Conservation (phyloP, 1,284 basidiomycete genomes). For the Phellopilus nigrolimitatus region DNA sequence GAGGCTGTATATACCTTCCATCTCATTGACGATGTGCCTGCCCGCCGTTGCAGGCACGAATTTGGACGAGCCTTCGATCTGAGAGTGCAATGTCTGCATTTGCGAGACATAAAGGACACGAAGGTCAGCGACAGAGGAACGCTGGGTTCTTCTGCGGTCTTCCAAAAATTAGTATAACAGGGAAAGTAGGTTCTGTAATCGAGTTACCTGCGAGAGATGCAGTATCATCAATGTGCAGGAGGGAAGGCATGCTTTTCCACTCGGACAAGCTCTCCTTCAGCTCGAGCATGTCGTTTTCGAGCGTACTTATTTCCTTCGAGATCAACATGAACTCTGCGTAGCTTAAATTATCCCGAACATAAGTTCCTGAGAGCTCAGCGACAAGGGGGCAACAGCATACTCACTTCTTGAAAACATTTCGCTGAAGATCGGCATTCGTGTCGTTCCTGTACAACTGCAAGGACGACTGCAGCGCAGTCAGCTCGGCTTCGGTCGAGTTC, state of each 20-base stretch:
- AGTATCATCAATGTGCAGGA: constrained; percentile 83
- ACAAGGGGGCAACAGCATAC: constrained; percentile 23
- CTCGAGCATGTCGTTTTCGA: constrained; percentile 98
- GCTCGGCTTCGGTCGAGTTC: constrained; percentile 76
- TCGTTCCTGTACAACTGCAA: constrained; percentile 58
- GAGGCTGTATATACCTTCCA: constrained; percentile 79
- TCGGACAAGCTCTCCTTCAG: constrained; percentile 92
- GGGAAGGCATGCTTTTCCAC: constrained; percentile 93
- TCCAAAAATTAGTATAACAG: neutral
- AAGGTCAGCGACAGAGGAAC: constrained; percentile 90
- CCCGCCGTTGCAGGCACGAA: constrained; percentile 89
- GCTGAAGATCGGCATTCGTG: constrained; percentile 69
- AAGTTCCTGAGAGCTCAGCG: constrained; percentile 7
- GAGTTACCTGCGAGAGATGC: constrained; percentile 47
- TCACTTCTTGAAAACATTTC: constrained; percentile 88
- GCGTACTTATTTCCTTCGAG: constrained; percentile 92
- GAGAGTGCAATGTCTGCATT: constrained; percentile 85
- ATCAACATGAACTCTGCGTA: constrained; percentile 96
- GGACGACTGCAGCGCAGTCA: constrained; percentile 69
- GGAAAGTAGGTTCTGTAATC: neutral
- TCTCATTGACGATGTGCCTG: constrained; percentile 86
- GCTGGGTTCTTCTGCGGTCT: constrained; percentile 63
- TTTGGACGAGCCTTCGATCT: constrained; percentile 95
- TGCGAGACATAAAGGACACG: constrained; percentile 92
- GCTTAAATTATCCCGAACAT: constrained; percentile 36